Evolutionary conservation across 495 filamentous ascomycete species (phyloP).

Genomic region (Bacidia gigantensis): DNA sequence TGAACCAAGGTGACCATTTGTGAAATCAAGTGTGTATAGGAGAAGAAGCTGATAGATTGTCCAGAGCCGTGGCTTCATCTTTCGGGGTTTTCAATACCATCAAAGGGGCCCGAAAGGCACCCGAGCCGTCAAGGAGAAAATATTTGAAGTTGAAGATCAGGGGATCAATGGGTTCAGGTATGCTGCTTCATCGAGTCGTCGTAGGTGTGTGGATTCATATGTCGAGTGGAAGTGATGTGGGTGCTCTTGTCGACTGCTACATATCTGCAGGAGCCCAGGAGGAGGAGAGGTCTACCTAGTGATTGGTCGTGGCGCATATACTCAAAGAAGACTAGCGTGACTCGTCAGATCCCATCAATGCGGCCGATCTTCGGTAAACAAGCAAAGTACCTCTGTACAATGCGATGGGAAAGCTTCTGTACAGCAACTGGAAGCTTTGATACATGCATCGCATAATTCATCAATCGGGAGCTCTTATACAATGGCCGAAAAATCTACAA

Average conservation of each 20-base stretch:
- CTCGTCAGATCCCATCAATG: background rate
- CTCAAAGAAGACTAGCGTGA: background rate
- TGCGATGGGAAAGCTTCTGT: background rate
- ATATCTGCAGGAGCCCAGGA: background rate
- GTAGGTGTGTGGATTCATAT: too few relatives aligned
- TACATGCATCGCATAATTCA: too few relatives aligned
- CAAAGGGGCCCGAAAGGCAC: background rate
- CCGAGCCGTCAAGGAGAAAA: background rate
- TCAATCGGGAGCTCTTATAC: too few relatives aligned
- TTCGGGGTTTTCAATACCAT: background rate
- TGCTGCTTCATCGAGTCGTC: background rate
- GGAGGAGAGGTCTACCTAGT: background rate
- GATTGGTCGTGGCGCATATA: background rate
- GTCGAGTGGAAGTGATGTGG: background rate
- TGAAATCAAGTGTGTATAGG: background rate
- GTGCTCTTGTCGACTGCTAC: background rate
- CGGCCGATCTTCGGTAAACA: background rate
- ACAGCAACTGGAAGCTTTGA: too few relatives aligned
- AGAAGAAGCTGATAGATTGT: background rate
- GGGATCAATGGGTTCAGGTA: background rate
- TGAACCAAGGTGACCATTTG: background rate
- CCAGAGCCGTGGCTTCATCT: background rate
- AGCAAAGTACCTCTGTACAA: background rate
- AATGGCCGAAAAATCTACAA: conserved; percentile 24
- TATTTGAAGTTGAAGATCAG: background rate